These are phyloP conservation scores for Ehretia macrophylla DNA, from an alignment of 257 asterid genomes.

Conservation along the genomic window DNA sequence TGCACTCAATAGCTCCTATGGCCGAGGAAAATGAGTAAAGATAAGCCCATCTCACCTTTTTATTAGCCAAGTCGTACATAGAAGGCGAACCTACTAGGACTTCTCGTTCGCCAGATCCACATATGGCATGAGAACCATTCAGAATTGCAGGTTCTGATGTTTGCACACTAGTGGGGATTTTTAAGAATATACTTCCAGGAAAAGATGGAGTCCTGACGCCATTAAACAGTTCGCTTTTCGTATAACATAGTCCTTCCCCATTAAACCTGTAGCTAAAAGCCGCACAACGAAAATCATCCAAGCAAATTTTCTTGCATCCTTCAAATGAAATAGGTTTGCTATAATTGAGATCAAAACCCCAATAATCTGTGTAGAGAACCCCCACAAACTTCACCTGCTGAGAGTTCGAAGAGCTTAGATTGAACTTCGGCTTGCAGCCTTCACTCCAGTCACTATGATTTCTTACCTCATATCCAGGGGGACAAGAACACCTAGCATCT, in stretches of 20 bases:
- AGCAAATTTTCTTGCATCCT: not conserved
- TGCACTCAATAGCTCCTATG: too few relatives aligned
- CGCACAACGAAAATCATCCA: not conserved
- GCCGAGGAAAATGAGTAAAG: too few relatives aligned
- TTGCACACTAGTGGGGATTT: too few relatives aligned
- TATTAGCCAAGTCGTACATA: too few relatives aligned
- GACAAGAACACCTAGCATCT: not conserved
- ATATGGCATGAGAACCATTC: too few relatives aligned
- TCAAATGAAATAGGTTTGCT: not conserved
- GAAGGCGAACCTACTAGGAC: too few relatives aligned
- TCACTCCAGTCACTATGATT: not conserved
- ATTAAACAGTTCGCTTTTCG: too few relatives aligned
- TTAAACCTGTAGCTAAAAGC: slow-evolving; percentile 2
- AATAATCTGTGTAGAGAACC: not conserved
- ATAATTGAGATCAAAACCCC: not conserved
- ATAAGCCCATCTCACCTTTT: too few relatives aligned
- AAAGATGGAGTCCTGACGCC: too few relatives aligned
- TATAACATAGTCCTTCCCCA: not conserved
- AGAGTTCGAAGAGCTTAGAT: not conserved
- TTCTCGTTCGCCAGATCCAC: too few relatives aligned
- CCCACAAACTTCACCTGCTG: not conserved
- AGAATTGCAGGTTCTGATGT: too few relatives aligned
- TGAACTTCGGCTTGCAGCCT: not conserved
- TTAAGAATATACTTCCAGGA: too few relatives aligned
- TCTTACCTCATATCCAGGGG: not conserved